These are phyloP conservation scores for Crithidia acanthocephali DNA, from an alignment of 208 protist genomes.

Conservation along the genomic window DNA sequence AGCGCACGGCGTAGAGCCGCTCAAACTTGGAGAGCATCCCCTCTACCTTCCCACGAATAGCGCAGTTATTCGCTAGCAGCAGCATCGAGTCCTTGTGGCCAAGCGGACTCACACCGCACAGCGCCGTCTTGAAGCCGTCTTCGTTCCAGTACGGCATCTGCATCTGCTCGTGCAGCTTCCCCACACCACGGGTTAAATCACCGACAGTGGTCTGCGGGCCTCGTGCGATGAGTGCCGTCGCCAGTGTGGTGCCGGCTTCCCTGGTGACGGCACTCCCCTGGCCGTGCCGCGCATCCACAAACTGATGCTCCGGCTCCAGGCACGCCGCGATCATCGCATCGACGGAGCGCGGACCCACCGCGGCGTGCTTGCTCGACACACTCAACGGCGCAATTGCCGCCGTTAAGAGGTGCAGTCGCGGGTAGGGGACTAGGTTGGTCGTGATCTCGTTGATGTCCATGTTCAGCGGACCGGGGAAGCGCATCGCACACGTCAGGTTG, in stretches of 20 bases:
- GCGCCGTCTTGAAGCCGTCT: constrained; percentile 97
- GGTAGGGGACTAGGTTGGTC: constrained; percentile 97
- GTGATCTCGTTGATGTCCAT: constrained; percentile 98
- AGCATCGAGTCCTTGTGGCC: constrained; percentile 93
- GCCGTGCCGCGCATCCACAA: constrained; percentile 63
- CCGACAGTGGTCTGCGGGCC: constrained; percentile 93
- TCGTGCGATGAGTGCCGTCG: constrained; percentile 91
- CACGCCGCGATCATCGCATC: constrained; percentile 92
- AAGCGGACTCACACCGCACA: constrained; percentile 93
- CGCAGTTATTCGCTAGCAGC: constrained; percentile 94
- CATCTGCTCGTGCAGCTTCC: constrained; percentile 75
- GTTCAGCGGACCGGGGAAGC: constrained; percentile 96
- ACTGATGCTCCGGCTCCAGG: constrained; percentile 83
- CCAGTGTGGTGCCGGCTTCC: constrained; percentile 70
- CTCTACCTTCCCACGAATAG: constrained; percentile 83
- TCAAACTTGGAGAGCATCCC: constrained; percentile 85
- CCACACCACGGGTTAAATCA: constrained; percentile 93
- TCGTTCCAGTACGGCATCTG: constrained; percentile 95
- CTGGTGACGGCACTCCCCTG: constrained; percentile 32
- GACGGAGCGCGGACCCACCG: constrained; percentile 62
- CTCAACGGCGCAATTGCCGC: constrained; percentile 91
- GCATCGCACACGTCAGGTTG: constrained; percentile 95
- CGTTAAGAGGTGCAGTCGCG: constrained; percentile 92
- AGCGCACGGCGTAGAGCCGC: constrained; percentile 90
- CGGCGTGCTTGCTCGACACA: constrained; percentile 54